Evolutionary conservation across 495 filamentous ascomycete species (phyloP), one percentile per base, ranked within the genome.

Genomic region (Penicillium macrosclerotiorum): DNA sequence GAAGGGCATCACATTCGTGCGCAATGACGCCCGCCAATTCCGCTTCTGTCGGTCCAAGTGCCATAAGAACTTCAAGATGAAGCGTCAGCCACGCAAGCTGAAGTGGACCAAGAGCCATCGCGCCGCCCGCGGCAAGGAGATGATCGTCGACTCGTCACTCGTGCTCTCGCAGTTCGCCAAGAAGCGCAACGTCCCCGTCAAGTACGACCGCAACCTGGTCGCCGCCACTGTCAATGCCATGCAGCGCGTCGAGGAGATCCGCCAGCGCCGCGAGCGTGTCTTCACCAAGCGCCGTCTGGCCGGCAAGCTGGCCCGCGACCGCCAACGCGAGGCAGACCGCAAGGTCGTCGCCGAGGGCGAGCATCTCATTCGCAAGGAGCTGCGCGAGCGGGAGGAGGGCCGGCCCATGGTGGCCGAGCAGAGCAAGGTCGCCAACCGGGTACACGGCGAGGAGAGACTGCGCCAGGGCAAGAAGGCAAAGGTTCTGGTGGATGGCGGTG

Each of bases 1-100:
- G 61, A 92, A 93, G 65, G 88, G 92, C 51, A 96, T 96, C 58
- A 89, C 85, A 49, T 89, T 89, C 61, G 82, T 88, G 47, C 80
- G 85, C 56, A 90, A 90, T 63, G 89, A 95, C 66, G 88, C 86
- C 53, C 76, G 76, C 58, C 70, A 74, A 48, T 72, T 69, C 51
- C 55, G 66, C 35, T 83, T 83, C 78, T 95, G 89, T 76, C 78
- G 89, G 32, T 83, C 77, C 48, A 96, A 96, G 77, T 96, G 91
- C 76, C 89, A 95, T 71, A 89, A 90, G 74, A 94, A 94, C 76
- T 96, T 96, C 82, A 95, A 96, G 74, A 95, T 95, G 89, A 96
- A 96, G 83, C 83, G 93, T 54, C 84, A 86, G 55, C 82, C 83
- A n/a, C 74, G 83, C 57, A 84, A 85, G 69, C 77, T 95, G 61